A percentile compares a stretch with the other conserved stretches of the same genome.
Conservation (phyloP, 2,329 filamentous ascomycete genomes). For the Aspergillus carbonarius region DNA sequence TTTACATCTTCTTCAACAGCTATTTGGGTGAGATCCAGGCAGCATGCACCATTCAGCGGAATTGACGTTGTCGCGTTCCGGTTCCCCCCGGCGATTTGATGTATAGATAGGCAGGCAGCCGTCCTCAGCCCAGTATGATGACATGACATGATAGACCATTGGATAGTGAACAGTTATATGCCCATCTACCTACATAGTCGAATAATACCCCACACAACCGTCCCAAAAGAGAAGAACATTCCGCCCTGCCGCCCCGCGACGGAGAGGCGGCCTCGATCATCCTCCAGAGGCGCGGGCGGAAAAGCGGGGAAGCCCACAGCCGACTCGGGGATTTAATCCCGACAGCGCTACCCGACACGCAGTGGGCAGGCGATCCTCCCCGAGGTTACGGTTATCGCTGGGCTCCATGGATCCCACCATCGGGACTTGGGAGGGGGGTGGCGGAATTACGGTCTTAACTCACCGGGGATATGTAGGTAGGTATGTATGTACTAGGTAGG, state of each 20-base stretch:
- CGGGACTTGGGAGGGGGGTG: background rate
- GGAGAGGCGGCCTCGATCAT: background rate
- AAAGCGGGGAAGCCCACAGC: background rate
- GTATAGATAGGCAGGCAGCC: background rate
- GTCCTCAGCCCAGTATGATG: too few relatives aligned
- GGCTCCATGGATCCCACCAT: background rate
- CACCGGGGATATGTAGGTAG: too few relatives aligned
- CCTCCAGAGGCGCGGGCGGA: background rate
- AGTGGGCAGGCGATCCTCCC: slow-evolving; percentile 11
- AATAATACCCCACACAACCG: background rate
- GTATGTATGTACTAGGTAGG: too few relatives aligned
- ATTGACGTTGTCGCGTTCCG: too few relatives aligned
- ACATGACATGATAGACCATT: background rate
- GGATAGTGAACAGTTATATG: background rate
- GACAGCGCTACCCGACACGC: slow-evolving; percentile 22
- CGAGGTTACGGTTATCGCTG: slow-evolving; percentile 26
- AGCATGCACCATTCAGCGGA: too few relatives aligned
- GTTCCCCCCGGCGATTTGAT: background rate
- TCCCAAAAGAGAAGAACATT: background rate
- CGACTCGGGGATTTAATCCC: slow-evolving; percentile 20
- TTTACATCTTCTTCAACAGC: background rate
- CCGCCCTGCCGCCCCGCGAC: background rate
- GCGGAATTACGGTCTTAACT: slow-evolving; percentile 5
- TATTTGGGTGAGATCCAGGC: too few relatives aligned
- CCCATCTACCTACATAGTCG: background rate